These are phyloP conservation scores for Fragaria vesca DNA, from an alignment of 306 rosid genomes.

Conservation along the genomic window DNA sequence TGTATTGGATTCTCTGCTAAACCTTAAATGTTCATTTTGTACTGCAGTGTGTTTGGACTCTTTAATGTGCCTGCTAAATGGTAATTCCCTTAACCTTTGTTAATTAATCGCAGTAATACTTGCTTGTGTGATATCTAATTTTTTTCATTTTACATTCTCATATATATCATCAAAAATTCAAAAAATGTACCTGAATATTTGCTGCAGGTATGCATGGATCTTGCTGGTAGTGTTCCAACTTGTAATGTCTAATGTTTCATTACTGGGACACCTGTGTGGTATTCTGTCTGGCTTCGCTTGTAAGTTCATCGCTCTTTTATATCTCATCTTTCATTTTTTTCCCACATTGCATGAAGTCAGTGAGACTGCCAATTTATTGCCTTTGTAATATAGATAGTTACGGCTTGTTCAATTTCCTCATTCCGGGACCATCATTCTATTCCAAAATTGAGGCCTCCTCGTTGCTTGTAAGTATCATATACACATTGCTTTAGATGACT, in stretches of 20 bases:
- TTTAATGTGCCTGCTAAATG: slow-evolving; percentile 91
- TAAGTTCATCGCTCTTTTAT: slow-evolving; percentile 42
- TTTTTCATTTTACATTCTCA: slow-evolving; percentile 2
- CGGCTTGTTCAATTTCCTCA: slow-evolving; percentile 80
- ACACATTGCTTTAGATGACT: slow-evolving; percentile 21
- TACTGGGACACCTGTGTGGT: slow-evolving; percentile 98
- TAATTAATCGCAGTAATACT: not conserved
- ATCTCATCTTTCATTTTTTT: not conserved
- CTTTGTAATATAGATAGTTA: slow-evolving; percentile 67
- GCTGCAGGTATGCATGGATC: slow-evolving; percentile 86
- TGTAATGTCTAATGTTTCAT: slow-evolving; percentile 87
- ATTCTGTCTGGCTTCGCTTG: slow-evolving; percentile 97
- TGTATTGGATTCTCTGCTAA: slow-evolving; percentile 17
- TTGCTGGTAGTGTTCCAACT: slow-evolving; percentile 95
- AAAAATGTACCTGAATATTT: slow-evolving; percentile 14
- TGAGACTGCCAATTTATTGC: slow-evolving; percentile 13
- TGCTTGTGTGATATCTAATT: slow-evolving; percentile 15
- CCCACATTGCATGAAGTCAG: slow-evolving; percentile 12
- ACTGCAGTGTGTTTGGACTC: slow-evolving; percentile 92
- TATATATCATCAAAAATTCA: slow-evolving; percentile 18
- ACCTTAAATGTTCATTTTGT: slow-evolving; percentile 16
- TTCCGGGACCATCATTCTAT: slow-evolving; percentile 82
- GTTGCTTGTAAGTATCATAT: slow-evolving; percentile 70
- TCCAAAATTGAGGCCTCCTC: slow-evolving; percentile 78
- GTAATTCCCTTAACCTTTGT: slow-evolving; percentile 36